Base-by-base conservation (phyloP, 768 basidiomycete species). In the Dioszegia hungarica region DNA sequence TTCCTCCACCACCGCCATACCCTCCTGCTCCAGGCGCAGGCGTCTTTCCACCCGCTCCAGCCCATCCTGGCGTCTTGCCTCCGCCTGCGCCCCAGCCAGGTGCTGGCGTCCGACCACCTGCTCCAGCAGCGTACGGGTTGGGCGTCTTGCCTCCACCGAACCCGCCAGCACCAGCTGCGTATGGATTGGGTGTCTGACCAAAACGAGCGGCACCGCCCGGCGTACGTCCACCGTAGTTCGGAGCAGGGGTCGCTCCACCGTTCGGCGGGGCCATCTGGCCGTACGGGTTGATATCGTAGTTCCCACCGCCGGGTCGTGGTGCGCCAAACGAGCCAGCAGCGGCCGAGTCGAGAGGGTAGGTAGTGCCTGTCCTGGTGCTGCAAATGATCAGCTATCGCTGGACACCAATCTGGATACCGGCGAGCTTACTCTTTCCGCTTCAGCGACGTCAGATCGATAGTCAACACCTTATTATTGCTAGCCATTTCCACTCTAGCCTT, bases 401-500 rank as follows among this genome's bases (percentile, higher is more conserved):
- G 1, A 4, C 17, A 5, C 20, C 9, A 52, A 17, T 15, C 8
- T 6, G 50, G 20, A n/a, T 3, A n/a, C n/a, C 10, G 3, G 17
- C 24, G 14, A 17, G n/a, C 88, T 70, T 69, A 90, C 89, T 84
- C 74, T 77, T 86, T 82, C 54, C 85, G 81, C 60, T 83, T 81
- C 19, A 94, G 76, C 69, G 88, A 89, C 41, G 82, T 81, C 69
- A 91, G 89, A 45, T 88, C 87, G 56, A 97, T 85, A 36, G 86
- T 86, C 56, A 99, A 85, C 20, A 92, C 80, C 76, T 90, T 92
- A 76, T 92, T 93, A 36, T 86, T 87, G 14, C 90, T 86, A 59
- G 82, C 80, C n/a, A 99, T 79, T 75, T 98, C 95, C 14, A 99
- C 91, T 38, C 95, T 83, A 1, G 87, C 89, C 55, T 85, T 80